These are phyloP conservation scores for Gossypium raimondii DNA, from an alignment of 345 rosid genomes.

Conservation along the genomic window DNA sequence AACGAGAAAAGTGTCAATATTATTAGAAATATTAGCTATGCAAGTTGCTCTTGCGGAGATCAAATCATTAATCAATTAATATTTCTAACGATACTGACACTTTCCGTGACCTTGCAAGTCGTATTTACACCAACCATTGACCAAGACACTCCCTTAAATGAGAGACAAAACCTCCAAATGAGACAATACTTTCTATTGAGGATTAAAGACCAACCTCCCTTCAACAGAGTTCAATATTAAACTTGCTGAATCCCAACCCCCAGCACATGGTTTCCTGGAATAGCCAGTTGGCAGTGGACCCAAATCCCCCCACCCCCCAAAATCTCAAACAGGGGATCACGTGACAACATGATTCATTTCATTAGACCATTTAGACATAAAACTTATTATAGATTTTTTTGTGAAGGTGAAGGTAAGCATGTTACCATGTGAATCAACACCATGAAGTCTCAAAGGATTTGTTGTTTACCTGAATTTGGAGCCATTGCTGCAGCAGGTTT, in stretches of 20 bases:
- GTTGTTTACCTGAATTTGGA: conserved; percentile 53
- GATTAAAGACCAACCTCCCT: too few relatives aligned
- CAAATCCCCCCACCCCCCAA: background rate
- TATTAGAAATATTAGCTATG: too few relatives aligned
- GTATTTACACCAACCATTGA: too few relatives aligned
- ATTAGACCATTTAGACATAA: background rate
- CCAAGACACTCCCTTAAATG: rapidly evolving
- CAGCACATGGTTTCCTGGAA: conserved; percentile 20
- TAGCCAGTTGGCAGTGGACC: conserved; percentile 30
- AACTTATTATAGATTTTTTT: background rate
- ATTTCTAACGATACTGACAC: too few relatives aligned
- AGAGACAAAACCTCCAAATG: too few relatives aligned
- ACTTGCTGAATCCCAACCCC: background rate
- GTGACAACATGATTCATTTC: conserved; percentile 49
- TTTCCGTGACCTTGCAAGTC: rapidly evolving
- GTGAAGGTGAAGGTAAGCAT: background rate
- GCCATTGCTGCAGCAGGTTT: conserved; percentile 55
- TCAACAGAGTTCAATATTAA: background rate
- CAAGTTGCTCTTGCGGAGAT: too few relatives aligned
- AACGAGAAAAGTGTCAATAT: too few relatives aligned
- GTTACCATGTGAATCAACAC: conserved; percentile 23
- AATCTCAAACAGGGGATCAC: conserved; percentile 29
- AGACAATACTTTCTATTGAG: too few relatives aligned
- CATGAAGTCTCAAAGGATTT: background rate
- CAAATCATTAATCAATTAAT: too few relatives aligned